Conservation (phyloP, 192 early-diverging fungal genomes). For the Coemansia aciculifera region DNA sequence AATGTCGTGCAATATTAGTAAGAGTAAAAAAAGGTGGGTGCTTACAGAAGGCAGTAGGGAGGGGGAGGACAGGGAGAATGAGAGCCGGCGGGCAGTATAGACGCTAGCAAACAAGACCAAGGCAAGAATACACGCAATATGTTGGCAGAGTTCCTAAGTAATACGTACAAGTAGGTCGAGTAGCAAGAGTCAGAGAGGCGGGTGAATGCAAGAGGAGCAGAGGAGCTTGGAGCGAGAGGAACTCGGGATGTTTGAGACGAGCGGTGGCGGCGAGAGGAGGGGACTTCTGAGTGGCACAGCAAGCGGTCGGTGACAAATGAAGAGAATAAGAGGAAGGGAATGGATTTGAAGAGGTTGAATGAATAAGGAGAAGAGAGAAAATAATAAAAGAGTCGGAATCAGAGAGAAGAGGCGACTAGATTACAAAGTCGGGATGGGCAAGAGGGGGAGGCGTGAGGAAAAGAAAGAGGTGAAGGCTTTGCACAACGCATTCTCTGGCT, state of each 20-base stretch:
- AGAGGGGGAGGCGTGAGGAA: constrained; percentile 8
- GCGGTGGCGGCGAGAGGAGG: neutral
- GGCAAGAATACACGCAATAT: constrained; percentile 1
- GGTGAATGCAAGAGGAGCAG: constrained; percentile 12
- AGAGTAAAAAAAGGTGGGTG: neutral
- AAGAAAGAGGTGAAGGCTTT: constrained; percentile 8
- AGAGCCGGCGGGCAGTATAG: neutral
- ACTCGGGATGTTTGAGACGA: constrained; percentile 8
- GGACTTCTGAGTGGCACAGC: neutral
- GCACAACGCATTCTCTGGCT: neutral
- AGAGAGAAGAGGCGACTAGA: constrained; percentile 26
- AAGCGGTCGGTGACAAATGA: constrained; percentile 8
- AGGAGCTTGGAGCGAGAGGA: neutral
- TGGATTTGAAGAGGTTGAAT: neutral
- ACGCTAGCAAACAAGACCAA: constrained; percentile 13
- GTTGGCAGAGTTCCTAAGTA: neutral
- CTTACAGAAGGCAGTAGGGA: neutral
- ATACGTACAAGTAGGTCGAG: constrained; percentile 10
- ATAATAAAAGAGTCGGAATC: neutral
- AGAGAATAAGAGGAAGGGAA: constrained; percentile 6
- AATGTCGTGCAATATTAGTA: neutral
- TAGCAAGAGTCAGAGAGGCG: neutral
- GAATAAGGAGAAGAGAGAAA: neutral
- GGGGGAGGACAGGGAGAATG: neutral
- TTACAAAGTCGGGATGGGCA: constrained; percentile 26